Evolutionary conservation across 148 eudicot species (phyloP).

Genomic region (Fallopia convolvulus): DNA sequence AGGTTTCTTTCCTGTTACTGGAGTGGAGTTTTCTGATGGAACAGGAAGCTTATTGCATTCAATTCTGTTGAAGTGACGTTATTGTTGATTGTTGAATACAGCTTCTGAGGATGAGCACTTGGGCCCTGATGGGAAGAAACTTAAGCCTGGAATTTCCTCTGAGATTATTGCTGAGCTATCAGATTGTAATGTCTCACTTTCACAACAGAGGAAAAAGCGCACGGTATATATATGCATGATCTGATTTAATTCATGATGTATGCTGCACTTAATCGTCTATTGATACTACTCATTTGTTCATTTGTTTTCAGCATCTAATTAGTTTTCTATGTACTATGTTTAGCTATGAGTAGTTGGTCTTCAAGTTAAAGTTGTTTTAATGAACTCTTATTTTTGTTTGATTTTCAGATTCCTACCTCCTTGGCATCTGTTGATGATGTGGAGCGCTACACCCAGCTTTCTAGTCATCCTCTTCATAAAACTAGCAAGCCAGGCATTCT

Average conservation of each 20-base stretch:
- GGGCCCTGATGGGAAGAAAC: constrained; percentile 58
- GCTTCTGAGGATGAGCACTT: constrained; percentile 59
- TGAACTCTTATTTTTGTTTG: neutral
- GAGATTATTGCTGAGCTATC: constrained; percentile 68
- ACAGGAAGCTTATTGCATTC: neutral
- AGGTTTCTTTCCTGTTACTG: neutral
- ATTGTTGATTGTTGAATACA: constrained; percentile 9
- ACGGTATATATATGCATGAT: constrained; percentile 38
- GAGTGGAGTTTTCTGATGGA: neutral
- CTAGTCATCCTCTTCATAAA: constrained; percentile 80
- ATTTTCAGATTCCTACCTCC: constrained; percentile 66
- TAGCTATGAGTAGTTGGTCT: neutral
- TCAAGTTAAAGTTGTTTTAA: neutral
- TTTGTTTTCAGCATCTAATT: neutral
- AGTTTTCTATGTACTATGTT: neutral
- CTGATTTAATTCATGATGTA: neutral
- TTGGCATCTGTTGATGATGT: constrained; percentile 73
- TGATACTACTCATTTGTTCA: neutral
- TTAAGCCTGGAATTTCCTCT: constrained; percentile 62
- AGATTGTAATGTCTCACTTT: constrained; percentile 81
- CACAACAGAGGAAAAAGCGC: constrained; percentile 79
- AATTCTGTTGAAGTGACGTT: neutral
- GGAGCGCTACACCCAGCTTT: constrained; percentile 68
- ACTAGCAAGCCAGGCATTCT: constrained; percentile 93
- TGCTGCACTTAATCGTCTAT: neutral